Base-by-base conservation (phyloP, 2,329 filamentous ascomycete species). In the Septoria petroselini region DNA sequence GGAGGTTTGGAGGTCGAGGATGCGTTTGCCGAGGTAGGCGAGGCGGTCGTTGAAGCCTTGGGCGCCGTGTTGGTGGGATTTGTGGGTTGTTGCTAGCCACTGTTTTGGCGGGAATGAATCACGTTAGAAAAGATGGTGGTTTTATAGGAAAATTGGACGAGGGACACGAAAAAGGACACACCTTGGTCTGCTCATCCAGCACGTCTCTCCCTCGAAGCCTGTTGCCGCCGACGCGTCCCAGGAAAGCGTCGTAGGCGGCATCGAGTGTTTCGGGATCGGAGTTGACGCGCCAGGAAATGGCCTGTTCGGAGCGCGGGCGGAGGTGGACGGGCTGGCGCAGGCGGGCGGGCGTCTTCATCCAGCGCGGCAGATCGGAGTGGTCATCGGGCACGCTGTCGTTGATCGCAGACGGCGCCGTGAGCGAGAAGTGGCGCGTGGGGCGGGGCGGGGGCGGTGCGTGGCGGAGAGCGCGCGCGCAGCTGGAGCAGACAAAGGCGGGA, bases 31-130 rank as follows among this genome's bases (percentile, higher is more conserved):
- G 46, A 95, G 75, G 65, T 88, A 90, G n/a, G 90, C 88, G 70
- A 98, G 75, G 55, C 88, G 82, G 65, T 96, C 91, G 69, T 98
- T 98, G 73, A 91, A 95, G 1, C 91, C 91, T 76, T 91, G 84
- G 65, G 89, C 79, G 44, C 91, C 93, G 66, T 97, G 90, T 68
- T 98, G 91, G 66, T 95, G 97, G 71, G 90, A 96, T 80, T 97
- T 97, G 71, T 97, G 93, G 58, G 93, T 98, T 48, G 98, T 82
- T 23, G 91, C 91, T 64, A 97, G 75, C 93, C 93, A 98, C 74
- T 67, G 50, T 45, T 14, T 23, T 8, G 52, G 19, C 21, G n/a
- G 31, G 11, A 15, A 14, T 12, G 6, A 15, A 35, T 12, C 33
- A 9, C 6, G n/a, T 41, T 4, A 31, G n/a, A 7, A 17, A 15